phyloP scores from a whole-genome alignment of 2,329 filamentous ascomycete species.

The Bipolaris oryzae region DNA sequence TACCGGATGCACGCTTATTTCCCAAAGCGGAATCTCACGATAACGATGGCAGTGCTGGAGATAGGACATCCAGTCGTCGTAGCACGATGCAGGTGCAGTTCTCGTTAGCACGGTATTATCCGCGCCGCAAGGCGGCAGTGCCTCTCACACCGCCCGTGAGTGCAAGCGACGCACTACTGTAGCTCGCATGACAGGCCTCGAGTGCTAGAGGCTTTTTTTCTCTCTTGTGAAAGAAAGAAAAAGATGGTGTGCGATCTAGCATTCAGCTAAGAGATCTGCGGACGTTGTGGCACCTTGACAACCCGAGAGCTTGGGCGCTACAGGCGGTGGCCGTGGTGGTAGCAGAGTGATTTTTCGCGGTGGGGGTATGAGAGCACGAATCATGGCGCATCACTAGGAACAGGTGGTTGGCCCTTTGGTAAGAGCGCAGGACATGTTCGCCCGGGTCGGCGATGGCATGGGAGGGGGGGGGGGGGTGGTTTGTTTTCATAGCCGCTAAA shows the following conservation, averaged over 20 bases:
- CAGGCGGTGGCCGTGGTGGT: constrained; percentile 5
- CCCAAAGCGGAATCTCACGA: constrained; percentile 26
- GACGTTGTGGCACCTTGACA: constrained; percentile 11
- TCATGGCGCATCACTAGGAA: constrained; percentile 1
- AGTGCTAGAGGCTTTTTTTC: background rate
- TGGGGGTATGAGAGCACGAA: constrained; percentile 7
- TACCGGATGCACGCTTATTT: constrained; percentile 14
- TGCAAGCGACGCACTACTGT: constrained; percentile 7
- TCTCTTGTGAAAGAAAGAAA: background rate
- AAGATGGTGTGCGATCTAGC: constrained; percentile 15
- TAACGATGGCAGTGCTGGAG: constrained; percentile 15
- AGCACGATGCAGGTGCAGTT: constrained; percentile 32
- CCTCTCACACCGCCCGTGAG: constrained; percentile 6
- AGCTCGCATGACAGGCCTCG: background rate
- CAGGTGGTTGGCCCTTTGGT: background rate
- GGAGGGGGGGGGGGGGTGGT: background rate
- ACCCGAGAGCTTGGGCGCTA: constrained; percentile 10
- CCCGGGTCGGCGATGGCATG: background rate
- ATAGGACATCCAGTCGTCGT: constrained; percentile 15
- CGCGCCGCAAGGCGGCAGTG: constrained; percentile 3
- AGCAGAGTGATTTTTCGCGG: constrained; percentile 2
- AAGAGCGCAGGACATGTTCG: background rate
- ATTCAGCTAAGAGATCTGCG: constrained; percentile 15
- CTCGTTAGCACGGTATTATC: constrained; percentile 6
- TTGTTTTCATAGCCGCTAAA: background rate